Conservation (phyloP, 2,329 filamentous ascomycete genomes). For the Pyrenochaeta sp. region DNA sequence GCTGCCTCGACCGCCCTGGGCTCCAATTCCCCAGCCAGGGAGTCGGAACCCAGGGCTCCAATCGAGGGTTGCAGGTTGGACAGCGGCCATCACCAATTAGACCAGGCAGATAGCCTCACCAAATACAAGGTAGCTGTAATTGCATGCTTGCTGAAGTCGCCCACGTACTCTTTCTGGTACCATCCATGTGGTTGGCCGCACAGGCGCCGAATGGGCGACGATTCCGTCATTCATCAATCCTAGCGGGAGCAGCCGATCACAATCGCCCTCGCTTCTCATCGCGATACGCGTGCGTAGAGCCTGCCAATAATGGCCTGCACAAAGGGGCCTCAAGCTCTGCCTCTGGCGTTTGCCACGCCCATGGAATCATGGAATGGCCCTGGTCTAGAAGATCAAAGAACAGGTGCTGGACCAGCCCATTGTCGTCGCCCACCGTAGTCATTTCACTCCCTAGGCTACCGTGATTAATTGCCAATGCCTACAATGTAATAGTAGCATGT, state of each 20-base stretch:
- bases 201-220: constrained; percentile 18
- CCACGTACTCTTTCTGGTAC: too few species aligned
- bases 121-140: too few species aligned
- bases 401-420: constrained; percentile 6
- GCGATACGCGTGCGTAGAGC: not conserved
- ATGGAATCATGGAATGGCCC: too few species aligned
- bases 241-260: constrained; percentile 39
- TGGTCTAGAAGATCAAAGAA: too few species aligned
- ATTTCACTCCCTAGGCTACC: constrained; percentile 3
- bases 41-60: constrained; percentile 34
- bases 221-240: constrained; percentile 26
- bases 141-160: too few species aligned
- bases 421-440: constrained; percentile 11
- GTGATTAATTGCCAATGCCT: constrained; percentile 11
- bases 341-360: too few species aligned
- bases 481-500: too few species aligned
- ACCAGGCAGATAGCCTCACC: too few species aligned
- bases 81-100: too few species aligned
- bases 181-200: constrained; percentile 28
- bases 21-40: constrained; percentile 34
- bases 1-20: constrained; percentile 11
- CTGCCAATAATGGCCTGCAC: too few species aligned
- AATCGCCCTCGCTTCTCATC: constrained; percentile 5
- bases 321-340: too few species aligned
- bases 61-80: too few species aligned